phyloP scores from a whole-genome alignment of 2,329 filamentous ascomycete genomes.

The Tolypocladium paradoxum region DNA sequence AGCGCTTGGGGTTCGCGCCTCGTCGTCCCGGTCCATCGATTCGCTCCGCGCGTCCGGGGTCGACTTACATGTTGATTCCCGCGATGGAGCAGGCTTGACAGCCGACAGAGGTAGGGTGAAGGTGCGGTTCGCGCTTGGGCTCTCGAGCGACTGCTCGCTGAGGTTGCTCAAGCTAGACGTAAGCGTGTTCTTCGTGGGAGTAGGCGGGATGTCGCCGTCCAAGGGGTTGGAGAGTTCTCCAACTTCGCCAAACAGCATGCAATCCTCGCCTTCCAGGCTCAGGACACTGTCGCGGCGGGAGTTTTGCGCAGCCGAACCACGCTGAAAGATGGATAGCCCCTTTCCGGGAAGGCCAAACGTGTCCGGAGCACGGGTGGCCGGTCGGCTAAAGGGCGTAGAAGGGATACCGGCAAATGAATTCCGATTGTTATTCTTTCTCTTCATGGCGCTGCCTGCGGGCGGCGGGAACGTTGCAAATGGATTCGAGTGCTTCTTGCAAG shows the following conservation, averaged over 20 bases:
- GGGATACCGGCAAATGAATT: slow-evolving; percentile 63
- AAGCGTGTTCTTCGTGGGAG: slow-evolving; percentile 68
- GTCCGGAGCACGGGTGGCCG: slow-evolving; percentile 34
- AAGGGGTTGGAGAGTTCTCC: slow-evolving; percentile 14
- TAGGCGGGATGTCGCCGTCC: slow-evolving; percentile 69
- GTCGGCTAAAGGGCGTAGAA: slow-evolving; percentile 69
- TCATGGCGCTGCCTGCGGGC: slow-evolving; percentile 47
- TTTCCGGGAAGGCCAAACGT: slow-evolving; percentile 46
- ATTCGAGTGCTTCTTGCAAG: slow-evolving; percentile 76
- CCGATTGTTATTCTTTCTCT: slow-evolving; percentile 49
- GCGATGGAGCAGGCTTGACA: slow-evolving; percentile 22
- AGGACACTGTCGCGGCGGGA: slow-evolving; percentile 58
- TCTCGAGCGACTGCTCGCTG: slow-evolving; percentile 30
- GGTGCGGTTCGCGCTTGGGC: slow-evolving; percentile 36
- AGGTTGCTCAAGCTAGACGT: slow-evolving; percentile 29
- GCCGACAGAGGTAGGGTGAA: slow-evolving; percentile 31
- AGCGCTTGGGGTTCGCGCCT: slow-evolving; percentile 4
- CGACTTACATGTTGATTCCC: slow-evolving; percentile 36
- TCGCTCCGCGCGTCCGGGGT: slow-evolving; percentile 9
- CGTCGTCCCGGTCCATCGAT: slow-evolving; percentile 6
- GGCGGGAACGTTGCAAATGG: slow-evolving; percentile 58
- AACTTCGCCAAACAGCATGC: slow-evolving; percentile 30
- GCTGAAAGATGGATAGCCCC: slow-evolving; percentile 57
- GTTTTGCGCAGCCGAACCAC: slow-evolving; percentile 33
- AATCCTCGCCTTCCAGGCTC: slow-evolving; percentile 71